A percentile compares a stretch with the other conserved stretches of the same genome.
Evolutionary conservation across 345 rosid genomes (phyloP).

Genomic region (Gossypium australe): DNA sequence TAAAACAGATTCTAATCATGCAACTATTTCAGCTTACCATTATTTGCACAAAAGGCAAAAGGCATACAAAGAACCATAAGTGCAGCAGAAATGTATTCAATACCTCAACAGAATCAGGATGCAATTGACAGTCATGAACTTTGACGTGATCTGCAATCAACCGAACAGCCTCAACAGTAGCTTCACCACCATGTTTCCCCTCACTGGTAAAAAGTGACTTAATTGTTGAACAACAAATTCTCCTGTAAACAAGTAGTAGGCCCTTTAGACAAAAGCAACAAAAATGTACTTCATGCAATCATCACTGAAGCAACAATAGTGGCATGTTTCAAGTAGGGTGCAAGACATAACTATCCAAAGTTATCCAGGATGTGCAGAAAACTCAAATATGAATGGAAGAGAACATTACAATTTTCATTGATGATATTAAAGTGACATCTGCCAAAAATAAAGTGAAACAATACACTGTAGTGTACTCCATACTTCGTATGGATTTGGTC

Average conservation of each 20-base stretch:
- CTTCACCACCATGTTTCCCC: slow-evolving; percentile 89
- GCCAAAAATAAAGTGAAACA: not conserved
- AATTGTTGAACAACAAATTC: slow-evolving; percentile 66
- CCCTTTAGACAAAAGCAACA: slow-evolving; percentile 6
- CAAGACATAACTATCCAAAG: not conserved
- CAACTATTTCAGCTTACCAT: not conserved
- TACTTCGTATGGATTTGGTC: no score
- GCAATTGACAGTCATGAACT: slow-evolving; percentile 72
- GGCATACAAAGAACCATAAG: not conserved
- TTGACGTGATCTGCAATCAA: slow-evolving; percentile 82
- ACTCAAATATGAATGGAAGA: not conserved
- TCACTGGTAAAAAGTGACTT: slow-evolving; percentile 77
- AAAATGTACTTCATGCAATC: not conserved
- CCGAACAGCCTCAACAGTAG: slow-evolving; percentile 68
- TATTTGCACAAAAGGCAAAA: not conserved
- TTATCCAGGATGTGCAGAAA: not conserved
- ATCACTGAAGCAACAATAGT: not conserved
- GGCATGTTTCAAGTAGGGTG: not conserved
- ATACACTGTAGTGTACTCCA: not conserved
- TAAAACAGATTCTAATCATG: not conserved
- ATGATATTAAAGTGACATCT: not conserved
- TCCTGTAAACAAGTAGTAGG: slow-evolving; percentile 44
- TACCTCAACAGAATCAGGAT: slow-evolving; percentile 85
- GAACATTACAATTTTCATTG: not conserved
- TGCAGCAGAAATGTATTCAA: not conserved